A percentile compares a stretch with the other conserved stretches of the same genome.
These are phyloP conservation scores for Candida glucosophila DNA, from an alignment of 1,139 yeast species.

Conservation along the genomic window DNA sequence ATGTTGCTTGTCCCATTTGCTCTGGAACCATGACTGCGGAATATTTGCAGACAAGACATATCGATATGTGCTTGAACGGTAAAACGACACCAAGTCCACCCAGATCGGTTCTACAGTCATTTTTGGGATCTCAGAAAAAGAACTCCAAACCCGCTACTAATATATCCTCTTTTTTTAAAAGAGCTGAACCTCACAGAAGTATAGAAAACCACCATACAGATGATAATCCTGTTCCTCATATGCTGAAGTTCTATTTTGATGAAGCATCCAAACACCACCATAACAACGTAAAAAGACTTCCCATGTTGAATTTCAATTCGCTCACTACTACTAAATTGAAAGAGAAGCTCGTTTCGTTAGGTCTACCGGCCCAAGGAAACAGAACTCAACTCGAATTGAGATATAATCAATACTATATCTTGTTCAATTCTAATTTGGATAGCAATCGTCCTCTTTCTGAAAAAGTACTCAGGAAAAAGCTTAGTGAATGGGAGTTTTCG, in stretches of 20 bases:
- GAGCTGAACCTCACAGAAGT: slow-evolving; percentile 1
- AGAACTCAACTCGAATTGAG: slow-evolving; percentile 59
- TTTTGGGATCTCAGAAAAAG: slow-evolving; percentile 16
- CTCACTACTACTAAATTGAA: slow-evolving; percentile 55
- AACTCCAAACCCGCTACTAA: slow-evolving; percentile 1
- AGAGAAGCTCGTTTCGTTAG: slow-evolving; percentile 45
- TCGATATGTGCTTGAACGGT: slow-evolving; percentile 57
- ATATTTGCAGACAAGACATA: slow-evolving; percentile 54
- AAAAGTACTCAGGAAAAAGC: slow-evolving; percentile 41
- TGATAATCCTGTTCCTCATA: no score
- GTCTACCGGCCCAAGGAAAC: slow-evolving; percentile 56
- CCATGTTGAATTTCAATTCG: slow-evolving; percentile 55
- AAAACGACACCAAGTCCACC: slow-evolving; percentile 6
- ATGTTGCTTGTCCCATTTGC: slow-evolving; percentile 70
- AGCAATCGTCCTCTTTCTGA: slow-evolving; percentile 59
- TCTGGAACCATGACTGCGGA: slow-evolving; percentile 44
- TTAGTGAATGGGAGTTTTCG: slow-evolving; percentile 63
- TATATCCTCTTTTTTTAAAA: not conserved
- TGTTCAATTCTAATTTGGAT: slow-evolving; percentile 81
- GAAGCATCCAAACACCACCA: slow-evolving; percentile 18
- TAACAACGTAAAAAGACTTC: slow-evolving; percentile 25
- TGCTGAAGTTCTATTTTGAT: slow-evolving; percentile 25
- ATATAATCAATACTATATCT: slow-evolving; percentile 67
- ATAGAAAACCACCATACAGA: no score
- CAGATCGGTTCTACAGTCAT: slow-evolving; percentile 24